A percentile compares a stretch with the other conserved stretches of the same genome.
phyloP scores from a whole-genome alignment of 306 rosid genomes.

The Sindora glabra region DNA sequence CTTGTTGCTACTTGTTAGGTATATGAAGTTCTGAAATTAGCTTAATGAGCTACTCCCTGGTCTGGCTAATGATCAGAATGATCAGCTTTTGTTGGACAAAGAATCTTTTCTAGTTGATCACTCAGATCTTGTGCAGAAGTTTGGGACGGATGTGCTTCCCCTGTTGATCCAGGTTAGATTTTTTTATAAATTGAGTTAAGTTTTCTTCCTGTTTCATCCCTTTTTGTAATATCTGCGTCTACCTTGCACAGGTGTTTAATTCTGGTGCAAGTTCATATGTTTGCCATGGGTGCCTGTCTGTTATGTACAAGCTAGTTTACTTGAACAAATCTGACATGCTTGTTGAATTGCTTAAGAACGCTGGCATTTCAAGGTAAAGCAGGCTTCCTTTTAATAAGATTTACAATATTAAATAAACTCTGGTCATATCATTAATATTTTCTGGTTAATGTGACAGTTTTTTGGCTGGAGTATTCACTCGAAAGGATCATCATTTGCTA shows the following conservation, averaged over 20 bases:
- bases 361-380: conserved; percentile 80
- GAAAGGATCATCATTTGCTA: conserved; percentile 87
- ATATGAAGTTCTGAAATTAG: conserved; percentile 75
- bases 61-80: conserved; percentile 44
- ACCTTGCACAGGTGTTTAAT: conserved; percentile 59
- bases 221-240: conserved; percentile 17
- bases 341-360: conserved; percentile 59
- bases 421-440: conserved; percentile 20
- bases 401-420: conserved; percentile 18
- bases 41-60: conserved; percentile 83
- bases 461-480: conserved; percentile 83
- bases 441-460: conserved; percentile 53
- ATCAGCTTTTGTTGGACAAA: conserved; percentile 42
- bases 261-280: conserved; percentile 87
- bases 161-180: conserved; percentile 76
- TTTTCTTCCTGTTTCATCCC: neutral
- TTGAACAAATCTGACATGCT: conserved; percentile 75
- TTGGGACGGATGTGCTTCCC: conserved; percentile 75
- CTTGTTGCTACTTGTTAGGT: conserved; percentile 36
- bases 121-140: conserved; percentile 62
- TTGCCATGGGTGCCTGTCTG: conserved; percentile 77
- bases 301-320: conserved; percentile 63
- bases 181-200: conserved; percentile 15
- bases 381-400: conserved; percentile 5
- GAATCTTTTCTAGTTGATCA: conserved; percentile 50